Evolutionary conservation across 2,329 filamentous ascomycete species (phyloP).

Genomic region (Chaetomiaceae sp.): DNA sequence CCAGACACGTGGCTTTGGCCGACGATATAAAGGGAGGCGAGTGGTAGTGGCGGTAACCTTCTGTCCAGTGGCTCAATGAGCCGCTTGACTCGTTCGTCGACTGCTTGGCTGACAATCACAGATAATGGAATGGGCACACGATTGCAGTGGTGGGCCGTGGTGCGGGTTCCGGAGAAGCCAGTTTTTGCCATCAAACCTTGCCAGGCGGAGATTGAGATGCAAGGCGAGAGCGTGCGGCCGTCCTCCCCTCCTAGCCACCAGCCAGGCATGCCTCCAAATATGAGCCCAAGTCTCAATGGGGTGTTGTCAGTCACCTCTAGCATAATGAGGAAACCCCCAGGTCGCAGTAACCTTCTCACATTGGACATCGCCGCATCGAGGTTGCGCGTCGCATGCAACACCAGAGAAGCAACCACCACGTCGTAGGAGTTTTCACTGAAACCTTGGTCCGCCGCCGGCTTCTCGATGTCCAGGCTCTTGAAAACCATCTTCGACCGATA

Average conservation of each 20-base stretch:
- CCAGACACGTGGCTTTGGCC: no score
- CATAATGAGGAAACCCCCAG: background rate
- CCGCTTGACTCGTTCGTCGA: background rate
- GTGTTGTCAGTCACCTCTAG: background rate
- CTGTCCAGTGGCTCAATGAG: background rate
- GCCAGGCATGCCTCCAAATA: background rate
- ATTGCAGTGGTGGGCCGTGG: background rate
- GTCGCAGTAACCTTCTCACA: background rate
- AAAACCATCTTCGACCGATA: background rate
- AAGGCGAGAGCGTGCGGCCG: background rate
- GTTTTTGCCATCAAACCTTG: background rate
- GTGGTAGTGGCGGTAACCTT: background rate
- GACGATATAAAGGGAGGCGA: no score
- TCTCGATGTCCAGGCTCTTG: background rate
- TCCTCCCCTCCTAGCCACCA: background rate
- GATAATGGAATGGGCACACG: background rate
- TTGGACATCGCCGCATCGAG: background rate
- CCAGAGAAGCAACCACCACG: background rate
- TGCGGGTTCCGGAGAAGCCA: background rate
- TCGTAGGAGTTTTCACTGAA: background rate
- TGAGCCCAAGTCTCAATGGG: background rate
- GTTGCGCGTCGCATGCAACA: background rate
- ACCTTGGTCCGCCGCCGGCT: background rate
- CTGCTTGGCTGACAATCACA: background rate
- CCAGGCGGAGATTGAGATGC: background rate